Conservation (phyloP, 331 rosid species). For the Malus hybrid region DNA sequence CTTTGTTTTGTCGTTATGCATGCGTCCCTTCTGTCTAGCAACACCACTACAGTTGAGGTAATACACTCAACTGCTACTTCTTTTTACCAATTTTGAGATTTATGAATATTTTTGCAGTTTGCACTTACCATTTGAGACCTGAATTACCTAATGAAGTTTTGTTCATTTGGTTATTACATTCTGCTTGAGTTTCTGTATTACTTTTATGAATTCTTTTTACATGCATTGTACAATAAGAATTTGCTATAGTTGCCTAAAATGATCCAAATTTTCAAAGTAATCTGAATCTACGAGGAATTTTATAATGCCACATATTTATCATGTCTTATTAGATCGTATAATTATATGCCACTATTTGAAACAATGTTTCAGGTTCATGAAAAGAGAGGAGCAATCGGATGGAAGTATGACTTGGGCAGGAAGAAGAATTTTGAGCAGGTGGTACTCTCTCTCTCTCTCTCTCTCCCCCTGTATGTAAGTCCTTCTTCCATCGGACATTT, state of each 20-base stretch:
- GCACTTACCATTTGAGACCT: neutral
- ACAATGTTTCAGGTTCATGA: slow-evolving; percentile 63
- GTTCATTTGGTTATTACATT: neutral
- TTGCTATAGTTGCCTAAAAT: neutral
- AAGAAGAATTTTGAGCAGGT: slow-evolving; percentile 91
- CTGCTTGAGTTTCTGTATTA: neutral
- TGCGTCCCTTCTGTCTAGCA: slow-evolving; percentile 70
- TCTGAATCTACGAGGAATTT: neutral
- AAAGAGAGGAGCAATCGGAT: slow-evolving; percentile 66
- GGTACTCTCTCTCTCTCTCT: slow-evolving; percentile 4
- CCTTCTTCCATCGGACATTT: neutral
- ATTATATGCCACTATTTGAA: neutral
- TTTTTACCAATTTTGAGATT: neutral
- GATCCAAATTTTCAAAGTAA: neutral
- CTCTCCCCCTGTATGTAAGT: neutral
- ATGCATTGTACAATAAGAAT: neutral
- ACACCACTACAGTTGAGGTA: slow-evolving; percentile 91
- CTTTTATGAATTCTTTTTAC: neutral
- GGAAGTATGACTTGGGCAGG: slow-evolving; percentile 86
- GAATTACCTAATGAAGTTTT: neutral
- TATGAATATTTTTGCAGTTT: neutral
- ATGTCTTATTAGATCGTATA: neutral
- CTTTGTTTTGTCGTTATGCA: slow-evolving; percentile 88
- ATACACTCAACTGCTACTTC: slow-evolving; percentile 6
- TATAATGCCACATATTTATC: neutral